phyloP scores from a whole-genome alignment of 2,329 filamentous ascomycete genomes.

The Hymenoscyphus linearis region DNA sequence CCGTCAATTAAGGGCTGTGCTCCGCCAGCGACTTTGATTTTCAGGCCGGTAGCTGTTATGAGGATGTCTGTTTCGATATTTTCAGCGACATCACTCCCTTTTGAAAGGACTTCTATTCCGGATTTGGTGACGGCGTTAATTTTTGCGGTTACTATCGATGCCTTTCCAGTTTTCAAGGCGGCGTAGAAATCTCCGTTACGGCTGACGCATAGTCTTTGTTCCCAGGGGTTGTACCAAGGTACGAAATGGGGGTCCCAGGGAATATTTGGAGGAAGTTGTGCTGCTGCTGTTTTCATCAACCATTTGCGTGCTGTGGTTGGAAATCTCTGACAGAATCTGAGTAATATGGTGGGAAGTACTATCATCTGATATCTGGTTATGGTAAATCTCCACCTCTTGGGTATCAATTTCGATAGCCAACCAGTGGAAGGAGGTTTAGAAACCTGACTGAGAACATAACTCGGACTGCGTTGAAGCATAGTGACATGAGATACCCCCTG shows the following conservation, averaged over 20 bases:
- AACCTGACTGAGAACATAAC: conserved; percentile 52
- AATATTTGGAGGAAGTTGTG: conserved; percentile 48
- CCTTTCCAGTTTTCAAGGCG: conserved; percentile 40
- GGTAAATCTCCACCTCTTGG: conserved; percentile 34
- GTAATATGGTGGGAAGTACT: conserved; percentile 45
- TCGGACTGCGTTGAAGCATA: conserved; percentile 75
- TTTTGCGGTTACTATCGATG: conserved; percentile 44
- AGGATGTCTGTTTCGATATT: conserved; percentile 61
- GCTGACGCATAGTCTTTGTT: conserved; percentile 69
- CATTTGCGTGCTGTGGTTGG: conserved; percentile 44
- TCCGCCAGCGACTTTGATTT: conserved; percentile 53
- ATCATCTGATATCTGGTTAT: conserved; percentile 1
- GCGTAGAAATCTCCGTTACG: conserved; percentile 52
- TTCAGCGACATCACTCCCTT: conserved; percentile 12
- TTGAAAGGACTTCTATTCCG: conserved; percentile 34
- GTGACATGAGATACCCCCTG: conserved; percentile 62
- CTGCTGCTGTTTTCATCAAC: conserved; percentile 41
- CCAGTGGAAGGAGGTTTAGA: conserved; percentile 26
- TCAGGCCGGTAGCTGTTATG: conserved; percentile 62
- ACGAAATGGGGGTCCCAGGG: conserved; percentile 58
- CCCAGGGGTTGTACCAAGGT: conserved; percentile 60
- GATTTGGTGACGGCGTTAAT: conserved; percentile 47
- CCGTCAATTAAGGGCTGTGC: conserved; percentile 50
- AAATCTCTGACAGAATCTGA: conserved; percentile 45
- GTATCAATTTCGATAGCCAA: conserved; percentile 34